Percentiles rank a stretch among this genome's conserved stretches.
phyloP scores from a whole-genome alignment of 2,329 filamentous ascomycete species.

The Botrytis pseudocinerea region DNA sequence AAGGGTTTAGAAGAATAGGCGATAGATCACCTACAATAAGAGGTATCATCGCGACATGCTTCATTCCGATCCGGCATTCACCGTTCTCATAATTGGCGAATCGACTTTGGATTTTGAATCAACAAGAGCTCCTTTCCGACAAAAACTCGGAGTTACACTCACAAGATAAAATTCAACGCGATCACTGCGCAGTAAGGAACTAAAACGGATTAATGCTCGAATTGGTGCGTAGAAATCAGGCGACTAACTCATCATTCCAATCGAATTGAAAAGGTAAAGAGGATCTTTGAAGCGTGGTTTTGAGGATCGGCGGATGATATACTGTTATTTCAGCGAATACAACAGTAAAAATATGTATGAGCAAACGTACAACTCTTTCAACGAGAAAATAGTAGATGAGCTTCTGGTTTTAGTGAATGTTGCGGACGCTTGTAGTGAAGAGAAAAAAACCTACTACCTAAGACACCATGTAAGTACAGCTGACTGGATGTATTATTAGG shows the following conservation, averaged over 20 bases:
- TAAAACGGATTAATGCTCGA: constrained; percentile 26
- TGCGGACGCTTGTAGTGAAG: not conserved
- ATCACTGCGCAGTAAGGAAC: constrained; percentile 46
- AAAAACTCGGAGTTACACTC: constrained; percentile 34
- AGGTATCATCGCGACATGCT: constrained; percentile 58
- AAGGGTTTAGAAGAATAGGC: not conserved
- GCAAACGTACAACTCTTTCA: constrained; percentile 55
- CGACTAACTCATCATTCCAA: constrained; percentile 53
- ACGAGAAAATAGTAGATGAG: constrained; percentile 66
- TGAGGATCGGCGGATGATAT: constrained; percentile 56
- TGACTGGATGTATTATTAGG: not conserved
- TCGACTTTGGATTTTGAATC: constrained; percentile 41
- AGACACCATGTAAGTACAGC: not conserved
- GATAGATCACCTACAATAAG: constrained; percentile 49
- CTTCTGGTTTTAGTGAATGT: constrained; percentile 26
- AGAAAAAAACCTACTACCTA: not conserved
- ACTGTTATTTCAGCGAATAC: constrained; percentile 26
- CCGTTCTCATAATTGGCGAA: constrained; percentile 57
- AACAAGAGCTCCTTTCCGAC: not conserved
- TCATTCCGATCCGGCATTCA: constrained; percentile 63
- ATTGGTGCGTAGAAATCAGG: not conserved
- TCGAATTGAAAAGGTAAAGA: constrained; percentile 61
- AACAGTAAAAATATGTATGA: not conserved
- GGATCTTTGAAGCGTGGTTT: constrained; percentile 55
- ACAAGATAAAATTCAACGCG: constrained; percentile 62